A percentile compares a stretch with the other conserved stretches of the same genome.
phyloP scores from a whole-genome alignment of 1,284 basidiomycete genomes.

The Heterobasidion irregulare region DNA sequence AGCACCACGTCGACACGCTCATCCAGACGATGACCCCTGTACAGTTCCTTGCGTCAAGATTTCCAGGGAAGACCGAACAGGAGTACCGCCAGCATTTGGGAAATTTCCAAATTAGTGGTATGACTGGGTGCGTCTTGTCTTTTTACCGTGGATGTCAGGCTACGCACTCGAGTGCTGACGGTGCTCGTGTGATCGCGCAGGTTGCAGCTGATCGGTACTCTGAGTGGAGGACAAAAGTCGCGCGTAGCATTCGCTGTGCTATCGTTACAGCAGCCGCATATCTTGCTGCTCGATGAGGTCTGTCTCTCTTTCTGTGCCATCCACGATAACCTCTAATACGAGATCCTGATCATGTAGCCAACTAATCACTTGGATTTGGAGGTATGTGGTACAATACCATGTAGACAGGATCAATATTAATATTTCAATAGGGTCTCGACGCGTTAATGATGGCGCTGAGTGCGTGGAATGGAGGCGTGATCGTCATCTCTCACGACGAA shows the following conservation, averaged over 20 bases:
- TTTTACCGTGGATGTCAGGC: background rate
- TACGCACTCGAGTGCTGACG: too few species aligned
- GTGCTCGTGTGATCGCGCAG: slow-evolving; percentile 23
- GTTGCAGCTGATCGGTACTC: slow-evolving; percentile 71
- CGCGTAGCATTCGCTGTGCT: slow-evolving; percentile 95
- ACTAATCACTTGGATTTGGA: slow-evolving; percentile 98
- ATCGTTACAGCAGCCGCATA: slow-evolving; percentile 82
- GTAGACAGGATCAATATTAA: background rate
- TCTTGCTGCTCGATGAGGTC: slow-evolving; percentile 86
- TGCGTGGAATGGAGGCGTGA: slow-evolving; percentile 94
- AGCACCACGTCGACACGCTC: slow-evolving; percentile 96
- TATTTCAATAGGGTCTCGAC: slow-evolving; percentile 69
- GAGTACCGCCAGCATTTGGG: slow-evolving; percentile 94
- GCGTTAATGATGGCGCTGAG: slow-evolving; percentile 87
- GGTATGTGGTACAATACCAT: slow-evolving; percentile 25
- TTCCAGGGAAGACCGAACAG: slow-evolving; percentile 93
- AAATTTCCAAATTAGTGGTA: slow-evolving; percentile 97
- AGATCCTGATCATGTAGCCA: slow-evolving; percentile 41
- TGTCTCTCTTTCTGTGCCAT: slow-evolving; percentile 10
- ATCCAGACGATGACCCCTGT: slow-evolving; percentile 83
- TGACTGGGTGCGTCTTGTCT: slow-evolving; percentile 62
- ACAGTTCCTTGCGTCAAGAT: slow-evolving; percentile 85
- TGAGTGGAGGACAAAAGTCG: slow-evolving; percentile 96
- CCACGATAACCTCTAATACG: background rate
- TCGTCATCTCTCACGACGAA: slow-evolving; percentile 92